A percentile compares a stretch with the other conserved stretches of the same genome.
Conservation (phyloP, 768 basidiomycete genomes). For the Auricularia cornea region DNA sequence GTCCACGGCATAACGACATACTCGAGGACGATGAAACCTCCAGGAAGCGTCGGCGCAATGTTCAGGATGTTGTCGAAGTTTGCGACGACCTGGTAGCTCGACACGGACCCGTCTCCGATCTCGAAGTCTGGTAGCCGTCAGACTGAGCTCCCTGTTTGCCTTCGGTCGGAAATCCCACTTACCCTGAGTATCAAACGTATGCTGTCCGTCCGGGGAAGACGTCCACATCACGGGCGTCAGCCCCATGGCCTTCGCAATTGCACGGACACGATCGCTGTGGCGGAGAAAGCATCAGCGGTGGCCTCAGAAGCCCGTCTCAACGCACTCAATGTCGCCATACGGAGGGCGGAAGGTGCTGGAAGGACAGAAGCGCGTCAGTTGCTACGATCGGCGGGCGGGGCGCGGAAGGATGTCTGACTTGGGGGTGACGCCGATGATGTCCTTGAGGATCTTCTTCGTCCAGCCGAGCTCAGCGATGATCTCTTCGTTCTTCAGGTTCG, state of each 20-base stretch:
- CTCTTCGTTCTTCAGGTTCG: conserved; percentile 66
- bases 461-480: conserved; percentile 72
- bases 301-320: background rate
- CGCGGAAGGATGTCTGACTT: conserved; percentile 37
- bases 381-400: background rate
- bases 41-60: conserved; percentile 43
- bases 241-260: conserved; percentile 86
- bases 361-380: conserved; percentile 26
- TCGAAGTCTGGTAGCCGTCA: conserved; percentile 86
- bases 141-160: conserved; percentile 10
- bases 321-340: conserved; percentile 66
- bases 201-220: conserved; percentile 39
- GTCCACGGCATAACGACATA: background rate
- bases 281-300: conserved; percentile 5
- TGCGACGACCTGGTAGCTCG: conserved; percentile 53
- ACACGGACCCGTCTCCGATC: conserved; percentile 68
- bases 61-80: conserved; percentile 69
- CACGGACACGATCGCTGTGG: conserved; percentile 78
- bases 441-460: conserved; percentile 25
- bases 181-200: conserved; percentile 69
- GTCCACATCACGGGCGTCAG: conserved; percentile 90
- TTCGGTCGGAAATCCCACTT: background rate
- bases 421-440: conserved; percentile 65
- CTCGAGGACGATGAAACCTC: conserved; percentile 79
- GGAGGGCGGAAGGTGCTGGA: conserved; percentile 51